phyloP scores from a whole-genome alignment of 805 yeast species.

The Yamadazyma sp. region DNA sequence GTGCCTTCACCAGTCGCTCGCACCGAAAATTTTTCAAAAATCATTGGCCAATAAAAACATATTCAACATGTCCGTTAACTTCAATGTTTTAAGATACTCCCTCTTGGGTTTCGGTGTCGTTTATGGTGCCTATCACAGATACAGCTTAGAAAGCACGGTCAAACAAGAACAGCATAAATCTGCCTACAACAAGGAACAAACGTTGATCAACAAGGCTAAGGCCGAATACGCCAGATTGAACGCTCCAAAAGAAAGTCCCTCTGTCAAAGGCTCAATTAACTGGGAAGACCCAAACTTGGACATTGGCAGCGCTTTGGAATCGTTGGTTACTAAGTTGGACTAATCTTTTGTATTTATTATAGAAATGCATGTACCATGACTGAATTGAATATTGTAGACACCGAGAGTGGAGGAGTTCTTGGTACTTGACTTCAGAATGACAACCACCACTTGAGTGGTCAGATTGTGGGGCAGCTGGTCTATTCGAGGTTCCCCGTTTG shows the following conservation, averaged over 20 bases:
- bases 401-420: no score
- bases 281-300: constrained; percentile 91
- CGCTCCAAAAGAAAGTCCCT: constrained; percentile 37
- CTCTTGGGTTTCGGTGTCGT: constrained; percentile 84
- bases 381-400: not conserved
- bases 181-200: constrained; percentile 63
- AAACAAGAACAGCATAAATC: constrained; percentile 55
- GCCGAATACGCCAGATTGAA: constrained; percentile 75
- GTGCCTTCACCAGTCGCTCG: not conserved
- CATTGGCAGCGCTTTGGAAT: constrained; percentile 66
- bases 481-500: no score
- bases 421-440: no score
- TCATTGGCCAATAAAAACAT: constrained; percentile 9
- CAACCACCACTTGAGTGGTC: no score
- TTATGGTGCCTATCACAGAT: constrained; percentile 87
- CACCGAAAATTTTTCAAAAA: constrained; percentile 1
- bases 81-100: constrained; percentile 88
- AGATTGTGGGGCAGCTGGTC: no score
- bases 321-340: constrained; percentile 58
- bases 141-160: constrained; percentile 61
- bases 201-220: constrained; percentile 85
- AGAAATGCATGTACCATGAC: not conserved
- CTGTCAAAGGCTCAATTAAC: constrained; percentile 54
- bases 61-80: constrained; percentile 20
- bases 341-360: no score